These are phyloP conservation scores for Hymenoscyphus fructigenus DNA, from an alignment of 2,329 filamentous ascomycete genomes.

Conservation along the genomic window DNA sequence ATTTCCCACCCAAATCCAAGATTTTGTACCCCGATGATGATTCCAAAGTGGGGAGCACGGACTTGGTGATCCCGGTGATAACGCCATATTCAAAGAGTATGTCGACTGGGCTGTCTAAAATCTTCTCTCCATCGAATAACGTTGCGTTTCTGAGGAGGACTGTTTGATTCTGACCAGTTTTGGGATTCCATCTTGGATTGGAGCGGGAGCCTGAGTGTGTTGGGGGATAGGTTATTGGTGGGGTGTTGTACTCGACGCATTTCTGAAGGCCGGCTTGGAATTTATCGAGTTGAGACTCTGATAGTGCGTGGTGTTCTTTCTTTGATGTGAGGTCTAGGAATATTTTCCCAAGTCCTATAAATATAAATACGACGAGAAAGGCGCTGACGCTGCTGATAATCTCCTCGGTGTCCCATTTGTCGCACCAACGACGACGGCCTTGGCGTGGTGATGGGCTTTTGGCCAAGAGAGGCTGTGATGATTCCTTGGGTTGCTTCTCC, in stretches of 20 bases:
- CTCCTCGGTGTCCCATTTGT: background rate
- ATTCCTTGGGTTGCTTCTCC: background rate
- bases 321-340: background rate
- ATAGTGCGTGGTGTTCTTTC: slow-evolving; percentile 18
- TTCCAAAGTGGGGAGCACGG: slow-evolving; percentile 12
- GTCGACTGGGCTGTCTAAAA: slow-evolving; percentile 38
- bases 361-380: background rate
- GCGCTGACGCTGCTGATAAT: background rate
- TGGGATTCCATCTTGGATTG: slow-evolving; percentile 44
- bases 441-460: background rate
- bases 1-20: slow-evolving; percentile 39
- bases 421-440: background rate
- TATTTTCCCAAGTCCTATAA: background rate
- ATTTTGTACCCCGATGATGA: slow-evolving; percentile 24
- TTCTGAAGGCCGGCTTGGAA: slow-evolving; percentile 29
- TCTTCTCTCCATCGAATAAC: slow-evolving; percentile 44
- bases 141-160: slow-evolving; percentile 43
- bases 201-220: slow-evolving; percentile 24
- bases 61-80: slow-evolving; percentile 34
- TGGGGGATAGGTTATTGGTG: slow-evolving; percentile 30
- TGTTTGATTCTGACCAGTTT: slow-evolving; percentile 40
- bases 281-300: slow-evolving; percentile 25
- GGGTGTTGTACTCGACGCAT: slow-evolving; percentile 31
- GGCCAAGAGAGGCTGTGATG: background rate
- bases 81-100: slow-evolving; percentile 42